Evolutionary conservation across 2,329 filamentous ascomycete genomes (phyloP).

Genomic region (Exophiala dermatitidis): DNA sequence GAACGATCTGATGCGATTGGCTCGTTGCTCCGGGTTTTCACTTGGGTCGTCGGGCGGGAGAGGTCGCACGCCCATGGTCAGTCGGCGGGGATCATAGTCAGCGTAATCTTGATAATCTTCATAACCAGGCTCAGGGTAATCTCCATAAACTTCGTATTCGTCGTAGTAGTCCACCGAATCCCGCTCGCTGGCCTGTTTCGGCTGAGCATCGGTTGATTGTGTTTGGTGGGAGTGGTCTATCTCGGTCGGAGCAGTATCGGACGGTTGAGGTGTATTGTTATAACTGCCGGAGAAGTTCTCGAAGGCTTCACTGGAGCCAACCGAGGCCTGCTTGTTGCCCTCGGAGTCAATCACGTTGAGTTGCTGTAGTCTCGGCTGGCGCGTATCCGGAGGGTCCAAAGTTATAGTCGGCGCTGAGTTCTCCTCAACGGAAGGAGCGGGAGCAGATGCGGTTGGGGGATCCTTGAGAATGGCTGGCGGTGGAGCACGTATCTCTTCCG

Average conservation of each 20-base stretch:
- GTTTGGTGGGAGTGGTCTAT: background rate
- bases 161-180: slow-evolving; percentile 5
- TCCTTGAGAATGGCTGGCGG: slow-evolving; percentile 21
- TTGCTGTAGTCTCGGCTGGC: slow-evolving; percentile 16
- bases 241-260: slow-evolving; percentile 3
- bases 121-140: slow-evolving; percentile 13
- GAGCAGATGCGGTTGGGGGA: background rate
- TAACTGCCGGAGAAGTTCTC: background rate
- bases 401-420: slow-evolving; percentile 8
- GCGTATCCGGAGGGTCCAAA: slow-evolving; percentile 5
- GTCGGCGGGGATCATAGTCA: slow-evolving; percentile 41
- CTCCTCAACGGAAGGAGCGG: background rate
- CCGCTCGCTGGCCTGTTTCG: slow-evolving; percentile 1
- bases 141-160: slow-evolving; percentile 13
- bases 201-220: background rate
- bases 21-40: slow-evolving; percentile 88
- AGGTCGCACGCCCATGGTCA: slow-evolving; percentile 65
- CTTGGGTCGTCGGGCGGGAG: slow-evolving; percentile 78
- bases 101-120: slow-evolving; percentile 20
- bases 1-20: slow-evolving; percentile 95
- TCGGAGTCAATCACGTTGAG: slow-evolving; percentile 18
- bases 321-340: slow-evolving; percentile 5
- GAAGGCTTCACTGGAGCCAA: background rate
- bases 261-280: slow-evolving; percentile 4
- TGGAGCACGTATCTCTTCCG: slow-evolving; percentile 19